Evolutionary conservation across 331 rosid genomes (phyloP), one percentile per base, ranked within the genome.

Genomic region (Acacia concinna): DNA sequence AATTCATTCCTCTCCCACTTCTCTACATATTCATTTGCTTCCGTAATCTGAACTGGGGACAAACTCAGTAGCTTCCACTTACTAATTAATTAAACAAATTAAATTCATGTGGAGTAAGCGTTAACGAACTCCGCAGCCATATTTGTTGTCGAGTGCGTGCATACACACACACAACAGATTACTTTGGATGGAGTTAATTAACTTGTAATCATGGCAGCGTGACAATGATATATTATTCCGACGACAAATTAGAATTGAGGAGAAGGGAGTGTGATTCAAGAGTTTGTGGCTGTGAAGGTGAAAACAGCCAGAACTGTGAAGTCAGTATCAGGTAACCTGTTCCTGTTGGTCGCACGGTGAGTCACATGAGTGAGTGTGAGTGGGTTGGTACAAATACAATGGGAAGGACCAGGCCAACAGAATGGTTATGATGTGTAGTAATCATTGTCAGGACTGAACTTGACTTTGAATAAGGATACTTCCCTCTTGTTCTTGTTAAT

Each of bases 1-100:
- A 15, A 17, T 13, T 4, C 38, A 43, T 15, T 43, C 43, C 31
- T 41, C 47, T 41, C 35, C 56, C 32, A 23, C 31, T 82, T 51
- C 18, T 25, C 63, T 65, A 65, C 27, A 63, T 43, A 15, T 23
- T 40, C 21, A 41, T 78, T 54, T 78, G 71, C 67, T 51, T 74
- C 72, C 66, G 38, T 78, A 60, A 79, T 81, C 57, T 27, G 34
- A 76, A 82, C 46, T 40, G 23, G 20, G 63, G 62, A 82, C 75
- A 81, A 70, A 62, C 28, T 51, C 57, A 43, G 63, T 68, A 28
- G 47, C 59, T 66, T 66, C 60, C 23, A 49, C 65, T 20, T 51
- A 38, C 79, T 71, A 63, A 49, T 49, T 18, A 18, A 18, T 49
- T 18, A 18, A 18, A 49, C 10, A 18, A 70, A 41, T 64, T 37